A percentile compares a stretch with the other conserved stretches of the same genome.
Conservation (phyloP, 257 asterid genomes). For the Fraxinus anomala region DNA sequence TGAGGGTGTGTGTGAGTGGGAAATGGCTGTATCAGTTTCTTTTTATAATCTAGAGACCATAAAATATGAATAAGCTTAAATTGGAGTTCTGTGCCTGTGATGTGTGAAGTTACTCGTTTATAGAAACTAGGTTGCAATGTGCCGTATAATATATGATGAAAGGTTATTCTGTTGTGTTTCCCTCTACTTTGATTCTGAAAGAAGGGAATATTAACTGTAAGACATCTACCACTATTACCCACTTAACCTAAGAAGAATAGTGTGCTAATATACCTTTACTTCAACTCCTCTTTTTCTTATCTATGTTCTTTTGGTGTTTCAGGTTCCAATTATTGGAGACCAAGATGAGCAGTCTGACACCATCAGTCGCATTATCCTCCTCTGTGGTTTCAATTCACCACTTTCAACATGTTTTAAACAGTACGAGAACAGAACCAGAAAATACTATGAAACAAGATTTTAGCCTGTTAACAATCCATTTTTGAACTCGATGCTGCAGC, state of each 20-base stretch:
- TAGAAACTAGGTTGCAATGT: no score
- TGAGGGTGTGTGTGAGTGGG: no score
- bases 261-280: neutral
- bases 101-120: no score
- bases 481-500: constrained; percentile 24
- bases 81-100: no score
- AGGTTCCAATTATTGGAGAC: constrained; percentile 83
- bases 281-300: neutral
- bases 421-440: no score
- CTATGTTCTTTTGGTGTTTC: constrained; percentile 28
- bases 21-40: no score
- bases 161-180: neutral
- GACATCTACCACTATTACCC: no score
- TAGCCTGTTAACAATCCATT: constrained; percentile 11
- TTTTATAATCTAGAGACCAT: no score
- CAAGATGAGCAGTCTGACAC: constrained; percentile 44
- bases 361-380: neutral
- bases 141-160: no score
- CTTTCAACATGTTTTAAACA: neutral
- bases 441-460: neutral
- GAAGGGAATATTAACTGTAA: no score
- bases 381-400: constrained; percentile 1
- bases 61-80: no score
- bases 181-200: neutral
- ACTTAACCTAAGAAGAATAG: no score